phyloP scores from a whole-genome alignment of 805 yeast genomes.

The Pichia sporocuriosa region DNA sequence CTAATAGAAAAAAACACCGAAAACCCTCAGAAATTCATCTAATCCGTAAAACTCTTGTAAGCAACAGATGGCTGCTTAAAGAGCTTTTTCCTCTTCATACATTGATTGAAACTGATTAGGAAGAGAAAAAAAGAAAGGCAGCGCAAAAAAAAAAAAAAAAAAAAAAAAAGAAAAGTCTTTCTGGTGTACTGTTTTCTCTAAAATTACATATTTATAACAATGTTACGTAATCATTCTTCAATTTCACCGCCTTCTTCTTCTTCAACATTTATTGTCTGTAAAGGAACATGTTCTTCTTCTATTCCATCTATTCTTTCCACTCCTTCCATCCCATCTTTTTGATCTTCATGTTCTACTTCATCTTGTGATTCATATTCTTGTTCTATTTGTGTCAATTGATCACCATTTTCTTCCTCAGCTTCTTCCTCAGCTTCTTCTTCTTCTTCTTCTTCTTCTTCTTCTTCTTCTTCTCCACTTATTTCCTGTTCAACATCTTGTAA shows the following conservation, averaged over 20 bases:
- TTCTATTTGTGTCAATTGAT: slow-evolving; percentile 7
- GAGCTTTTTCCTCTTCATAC: too few relatives aligned
- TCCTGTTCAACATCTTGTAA: slow-evolving; percentile 6
- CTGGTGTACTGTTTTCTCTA: too few relatives aligned
- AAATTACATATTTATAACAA: not conserved
- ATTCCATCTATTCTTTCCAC: slow-evolving; percentile 1
- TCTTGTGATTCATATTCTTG: slow-evolving; percentile 8
- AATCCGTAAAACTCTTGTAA: too few relatives aligned
- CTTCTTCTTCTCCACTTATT: slow-evolving; percentile 4
- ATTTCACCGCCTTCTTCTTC: slow-evolving; percentile 5
- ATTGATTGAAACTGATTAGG: too few relatives aligned
- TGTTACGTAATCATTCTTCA: slow-evolving; percentile 1
- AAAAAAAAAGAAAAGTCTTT: too few relatives aligned
- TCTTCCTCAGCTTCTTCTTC: slow-evolving; percentile 7
- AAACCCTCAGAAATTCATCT: too few relatives aligned
- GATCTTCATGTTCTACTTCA: slow-evolving; percentile 5
- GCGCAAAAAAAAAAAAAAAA: too few relatives aligned
- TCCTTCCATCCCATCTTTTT: slow-evolving; percentile 1
- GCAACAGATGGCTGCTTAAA: too few relatives aligned
- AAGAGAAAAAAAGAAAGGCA: too few relatives aligned
- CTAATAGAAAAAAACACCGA: too few relatives aligned
- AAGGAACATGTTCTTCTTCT: not conserved
- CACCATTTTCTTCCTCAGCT: slow-evolving; percentile 9
- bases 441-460: slow-evolving; percentile 6
- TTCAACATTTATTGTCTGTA: too few relatives aligned